Conservation (phyloP, 2,329 filamentous ascomycete genomes). For the Plectosphaerella cucumerina region DNA sequence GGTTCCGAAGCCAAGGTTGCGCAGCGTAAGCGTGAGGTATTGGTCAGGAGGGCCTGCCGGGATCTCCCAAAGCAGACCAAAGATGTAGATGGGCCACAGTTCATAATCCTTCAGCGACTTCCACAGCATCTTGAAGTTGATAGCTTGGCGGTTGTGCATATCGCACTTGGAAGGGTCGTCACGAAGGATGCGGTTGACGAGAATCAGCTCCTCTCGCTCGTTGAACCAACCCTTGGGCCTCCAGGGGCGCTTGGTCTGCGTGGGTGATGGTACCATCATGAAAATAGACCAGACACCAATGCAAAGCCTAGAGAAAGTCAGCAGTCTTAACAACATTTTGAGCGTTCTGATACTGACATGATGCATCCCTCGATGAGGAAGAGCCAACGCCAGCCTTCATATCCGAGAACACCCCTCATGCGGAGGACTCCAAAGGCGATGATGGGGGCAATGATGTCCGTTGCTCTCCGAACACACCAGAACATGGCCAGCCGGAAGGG, state of each 20-base stretch:
- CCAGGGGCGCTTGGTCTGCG: constrained; percentile 39
- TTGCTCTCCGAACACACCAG: constrained; percentile 18
- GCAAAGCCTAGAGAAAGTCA: constrained; percentile 13
- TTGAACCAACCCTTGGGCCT: constrained; percentile 52
- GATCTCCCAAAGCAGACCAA: constrained; percentile 38
- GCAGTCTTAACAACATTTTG: neutral
- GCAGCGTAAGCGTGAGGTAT: constrained; percentile 20
- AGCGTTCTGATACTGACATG: neutral
- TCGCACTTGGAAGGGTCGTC: constrained; percentile 52
- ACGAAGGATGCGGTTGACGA: constrained; percentile 50
- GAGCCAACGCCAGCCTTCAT: constrained; percentile 19
- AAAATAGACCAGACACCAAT: constrained; percentile 24
- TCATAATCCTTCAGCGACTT: constrained; percentile 47
- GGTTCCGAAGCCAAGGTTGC: constrained; percentile 24
- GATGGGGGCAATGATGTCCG: constrained; percentile 20
- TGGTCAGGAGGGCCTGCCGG: constrained; percentile 17
- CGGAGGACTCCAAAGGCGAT: constrained; percentile 22
- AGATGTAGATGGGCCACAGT: constrained; percentile 49
- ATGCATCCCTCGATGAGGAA: constrained; percentile 16
- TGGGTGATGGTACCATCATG: constrained; percentile 24
- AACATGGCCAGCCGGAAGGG: constrained; percentile 19
- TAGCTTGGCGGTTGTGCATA: constrained; percentile 50
- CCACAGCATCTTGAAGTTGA: constrained; percentile 42
- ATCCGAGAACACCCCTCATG: constrained; percentile 18
- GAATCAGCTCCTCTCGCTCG: constrained; percentile 52